Percentiles rank a stretch among this genome's conserved stretches.
These are phyloP conservation scores for Phytophthora pini DNA, from an alignment of 352 stramenopile genomes.

Conservation along the genomic window DNA sequence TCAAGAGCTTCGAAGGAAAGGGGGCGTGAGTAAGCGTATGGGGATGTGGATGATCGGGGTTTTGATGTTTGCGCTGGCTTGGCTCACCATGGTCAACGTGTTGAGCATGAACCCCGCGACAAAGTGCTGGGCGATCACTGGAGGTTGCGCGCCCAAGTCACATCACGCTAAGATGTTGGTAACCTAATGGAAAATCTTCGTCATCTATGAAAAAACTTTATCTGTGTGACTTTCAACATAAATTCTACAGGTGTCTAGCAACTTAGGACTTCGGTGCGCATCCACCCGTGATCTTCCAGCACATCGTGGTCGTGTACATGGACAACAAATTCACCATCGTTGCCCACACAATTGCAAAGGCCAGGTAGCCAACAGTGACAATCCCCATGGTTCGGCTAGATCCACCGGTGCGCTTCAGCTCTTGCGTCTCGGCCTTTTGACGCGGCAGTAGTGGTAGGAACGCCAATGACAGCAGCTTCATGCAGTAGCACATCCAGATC, in stretches of 20 bases:
- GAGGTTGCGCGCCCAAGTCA: conserved; percentile 49
- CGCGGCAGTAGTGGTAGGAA: conserved; percentile 54
- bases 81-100: conserved; percentile 51
- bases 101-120: conserved; percentile 61
- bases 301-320: conserved; percentile 57
- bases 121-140: conserved; percentile 66
- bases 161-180: conserved; percentile 13
- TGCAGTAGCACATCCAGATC: conserved; percentile 57
- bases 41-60: conserved; percentile 40
- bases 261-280: conserved; percentile 34
- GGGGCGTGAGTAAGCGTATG: conserved; percentile 48
- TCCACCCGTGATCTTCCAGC: conserved; percentile 59
- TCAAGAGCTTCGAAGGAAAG: conserved; percentile 33
- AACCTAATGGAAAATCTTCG: neutral
- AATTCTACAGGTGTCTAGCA: too few relatives aligned
- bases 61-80: conserved; percentile 42
- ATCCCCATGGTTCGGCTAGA: conserved; percentile 41
- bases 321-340: conserved; percentile 51
- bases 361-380: conserved; percentile 34
- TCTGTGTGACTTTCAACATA: too few relatives aligned
- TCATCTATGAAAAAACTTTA: too few relatives aligned
- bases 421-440: conserved; percentile 54
- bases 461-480: conserved; percentile 55
- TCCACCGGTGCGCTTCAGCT: conserved; percentile 42
- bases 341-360: conserved; percentile 39